Evolutionary conservation across 1,139 yeast genomes (phyloP), one percentile per base, ranked within the genome.

Genomic region (Blastobotrys elegans): DNA sequence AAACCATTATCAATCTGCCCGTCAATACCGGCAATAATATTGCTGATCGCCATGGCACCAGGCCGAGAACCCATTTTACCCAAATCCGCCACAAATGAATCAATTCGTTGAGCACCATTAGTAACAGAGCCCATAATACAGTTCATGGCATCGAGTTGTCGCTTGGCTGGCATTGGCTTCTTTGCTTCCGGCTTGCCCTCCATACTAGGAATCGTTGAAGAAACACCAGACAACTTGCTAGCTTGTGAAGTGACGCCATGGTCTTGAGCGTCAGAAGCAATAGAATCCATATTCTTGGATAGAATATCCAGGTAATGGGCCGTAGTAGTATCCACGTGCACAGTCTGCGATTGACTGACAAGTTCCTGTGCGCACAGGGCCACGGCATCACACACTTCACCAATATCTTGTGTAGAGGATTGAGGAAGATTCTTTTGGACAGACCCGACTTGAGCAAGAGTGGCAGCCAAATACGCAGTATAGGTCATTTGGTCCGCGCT

Each of bases 1-100:
- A 64, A 54, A 5, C 57, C 40, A 46, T 59, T 60, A 47, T 65
- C 68, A 46, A 65, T 56, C 51, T 65, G 69, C 16, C 65, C 61
- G 50, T 65, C 68, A 24, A 63, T 49, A 29, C 67, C 67, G 20
- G 64, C 54, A 40, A 65, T 54, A 33, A 57, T 49, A 44, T 58
- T 56, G 33, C 57, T 52, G 10, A 62, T 49, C 2, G 53, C 53
- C 14, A 60, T 61, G 31, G 58, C 46, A 26, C 61, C 58, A 11
- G 65, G 65, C 42, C 56, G 58, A 22, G 59, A 53, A 17, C 56
- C 57, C 16, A 50, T 17, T n/a, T 46, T 42, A 44, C 49, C 46
- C 43, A 64, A 49, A 40, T 56, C 56, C 21, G 49, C 43, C 14
- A 50, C 56, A 46, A 64, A 48, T 11, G 57, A 52, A 45, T 62